These are phyloP conservation scores for Xylona heveae DNA, from an alignment of 495 filamentous ascomycete genomes.

Conservation along the genomic window DNA sequence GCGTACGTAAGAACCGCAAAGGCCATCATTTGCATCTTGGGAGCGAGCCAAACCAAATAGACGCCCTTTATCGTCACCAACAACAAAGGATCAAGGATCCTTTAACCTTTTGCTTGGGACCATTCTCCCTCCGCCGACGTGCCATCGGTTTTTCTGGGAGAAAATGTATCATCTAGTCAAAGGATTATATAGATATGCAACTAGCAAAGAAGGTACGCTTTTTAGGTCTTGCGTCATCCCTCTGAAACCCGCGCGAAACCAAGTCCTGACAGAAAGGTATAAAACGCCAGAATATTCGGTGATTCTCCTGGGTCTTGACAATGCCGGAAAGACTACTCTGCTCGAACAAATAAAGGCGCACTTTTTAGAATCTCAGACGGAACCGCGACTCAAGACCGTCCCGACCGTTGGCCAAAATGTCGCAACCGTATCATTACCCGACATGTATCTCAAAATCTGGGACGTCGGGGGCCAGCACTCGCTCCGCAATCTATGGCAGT, in stretches of 20 bases:
- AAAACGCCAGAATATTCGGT: slow-evolving; percentile 91
- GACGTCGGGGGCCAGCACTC: slow-evolving; percentile 86
- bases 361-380: slow-evolving; percentile 38
- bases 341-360: slow-evolving; percentile 86
- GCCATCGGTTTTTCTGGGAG: slow-evolving; percentile 4
- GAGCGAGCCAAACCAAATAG: slow-evolving; percentile 2
- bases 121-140: neutral
- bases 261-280: too few species aligned
- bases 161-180: slow-evolving; percentile 95
- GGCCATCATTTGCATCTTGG: too few species aligned
- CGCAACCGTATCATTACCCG: slow-evolving; percentile 61
- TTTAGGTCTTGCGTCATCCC: neutral
- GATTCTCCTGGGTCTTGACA: slow-evolving; percentile 90
- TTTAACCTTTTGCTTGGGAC: neutral
- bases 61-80: slow-evolving; percentile 2
- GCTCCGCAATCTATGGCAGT: slow-evolving; percentile 83
- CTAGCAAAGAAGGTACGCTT: slow-evolving; percentile 68
- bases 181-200: slow-evolving; percentile 80
- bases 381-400: slow-evolving; percentile 41
- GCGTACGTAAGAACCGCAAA: too few species aligned
- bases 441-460: slow-evolving; percentile 97
- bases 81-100: neutral
- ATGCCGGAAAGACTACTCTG: slow-evolving; percentile 95
- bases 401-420: slow-evolving; percentile 97
- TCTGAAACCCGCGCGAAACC: slow-evolving; percentile 1